Evolutionary conservation across 2,329 filamentous ascomycete species (phyloP), one percentile per base, ranked within the genome.

Genomic region (Verticillium tricorpus): DNA sequence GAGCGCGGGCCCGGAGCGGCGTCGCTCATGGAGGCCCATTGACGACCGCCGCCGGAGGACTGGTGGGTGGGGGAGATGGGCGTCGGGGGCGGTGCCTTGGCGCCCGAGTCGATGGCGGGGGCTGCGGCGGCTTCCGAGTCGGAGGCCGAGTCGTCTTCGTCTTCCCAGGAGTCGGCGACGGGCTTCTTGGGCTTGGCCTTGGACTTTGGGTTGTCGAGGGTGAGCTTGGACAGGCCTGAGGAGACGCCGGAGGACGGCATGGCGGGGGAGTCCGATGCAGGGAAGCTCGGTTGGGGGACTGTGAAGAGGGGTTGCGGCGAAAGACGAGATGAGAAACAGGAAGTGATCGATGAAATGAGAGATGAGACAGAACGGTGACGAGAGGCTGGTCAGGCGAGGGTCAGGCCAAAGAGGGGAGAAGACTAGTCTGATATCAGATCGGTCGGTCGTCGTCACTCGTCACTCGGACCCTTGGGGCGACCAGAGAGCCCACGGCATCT

Each of bases 71-170:
- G 84, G 0, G 86, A 86, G 67, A 85, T 83, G 12, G 89, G 89
- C 0, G 88, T 91, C 0, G 89, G 86, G 1, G 89, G 89, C 32
- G 89, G 89, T 22, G 87, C 83, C 9, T 73, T 75, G 56, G 81
- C 77, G 25, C 72, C 71, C 14, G 67, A 67, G 37, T 62, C 59
- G 67, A 66, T 59, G 52, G 28, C 31, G 9, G 54, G 60, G 15
- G 69, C 65, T 3, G 68, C 73, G 63, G 71, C 40, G 8, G 57
- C 17, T 2, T 67, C 66, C 3, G 71, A 65, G 28, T 71, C 68
- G 54, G 68, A 62, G 55, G 71, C 69, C 8, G 56, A 55, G 59
- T 61, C 58, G 12, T 64, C 64, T 52, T 90, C 90, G 69, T 95
- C 79, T 32, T 82, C 79, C 79, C 79, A 82, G 1, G 79, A 80